Percentiles rank a stretch among this genome's conserved stretches.
Conservation (phyloP, 148 eudicot genomes). For the Camellia granthamiana region DNA sequence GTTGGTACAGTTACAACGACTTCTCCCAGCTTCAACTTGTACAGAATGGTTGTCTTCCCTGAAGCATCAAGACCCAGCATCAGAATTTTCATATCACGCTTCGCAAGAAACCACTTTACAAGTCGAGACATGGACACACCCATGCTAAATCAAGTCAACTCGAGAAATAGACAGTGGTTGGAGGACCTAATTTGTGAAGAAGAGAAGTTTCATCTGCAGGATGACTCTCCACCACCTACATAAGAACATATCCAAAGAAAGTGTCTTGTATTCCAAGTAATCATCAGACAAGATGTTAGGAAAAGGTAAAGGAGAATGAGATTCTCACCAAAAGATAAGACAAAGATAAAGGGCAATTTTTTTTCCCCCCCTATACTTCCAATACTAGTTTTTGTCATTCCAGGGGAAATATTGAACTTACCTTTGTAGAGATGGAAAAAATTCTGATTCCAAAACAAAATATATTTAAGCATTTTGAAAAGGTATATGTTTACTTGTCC, state of each 20-base stretch:
- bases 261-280: not conserved
- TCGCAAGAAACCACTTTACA: conserved; percentile 34
- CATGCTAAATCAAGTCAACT: conserved; percentile 26
- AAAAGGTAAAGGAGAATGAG: conserved; percentile 24
- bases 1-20: conserved; percentile 41
- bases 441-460: not conserved
- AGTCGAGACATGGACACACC: conserved; percentile 39
- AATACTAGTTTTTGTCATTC: not conserved
- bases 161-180: not conserved
- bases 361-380: conserved; percentile 9
- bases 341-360: conserved; percentile 25
- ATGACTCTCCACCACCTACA: conserved; percentile 11
- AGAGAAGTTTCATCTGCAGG: conserved; percentile 22
- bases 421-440: conserved; percentile 3
- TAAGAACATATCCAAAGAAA: not conserved
- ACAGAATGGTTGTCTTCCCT: conserved; percentile 56
- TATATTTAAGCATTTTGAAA: not conserved
- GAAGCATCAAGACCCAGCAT: conserved; percentile 63
- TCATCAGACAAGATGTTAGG: not conserved
- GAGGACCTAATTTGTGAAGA: conserved; percentile 5
- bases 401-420: not conserved
- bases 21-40: conserved; percentile 60
- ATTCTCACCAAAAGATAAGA: conserved; percentile 29
- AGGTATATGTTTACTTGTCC: not conserved
- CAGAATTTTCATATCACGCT: conserved; percentile 37